Evolutionary conservation across 345 rosid genomes (phyloP), one percentile per base, ranked within the genome.

Genomic region (Pelargonium nanum): DNA sequence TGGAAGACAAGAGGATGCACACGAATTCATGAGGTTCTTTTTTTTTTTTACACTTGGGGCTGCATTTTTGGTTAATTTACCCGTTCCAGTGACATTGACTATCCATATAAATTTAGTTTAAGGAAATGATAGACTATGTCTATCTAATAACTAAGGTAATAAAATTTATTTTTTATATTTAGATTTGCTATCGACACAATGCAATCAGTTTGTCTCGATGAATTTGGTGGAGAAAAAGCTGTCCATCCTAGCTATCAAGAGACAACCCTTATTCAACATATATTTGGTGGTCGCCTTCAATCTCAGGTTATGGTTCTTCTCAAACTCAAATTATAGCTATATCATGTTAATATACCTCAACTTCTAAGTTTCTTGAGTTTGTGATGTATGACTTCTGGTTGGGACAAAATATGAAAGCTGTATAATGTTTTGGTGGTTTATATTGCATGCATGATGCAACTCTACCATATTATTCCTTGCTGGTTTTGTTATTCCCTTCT

Each of bases 1-100:
- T 76, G 99, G 99, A 74, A 85, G 87, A 80, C 97, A 93, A 66
- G 99, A 93, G 79, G 99, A 93, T 85, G 97, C 99, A 60, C 99
- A 93, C 66, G 99, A 93, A 68, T 84, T 89, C 72, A 89, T 93
- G 97, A 93, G 99, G 99, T 89, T 65, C 30, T 20, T 3, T 40
- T 21, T 55, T 24, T 15, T 4, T 64, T 15, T 30, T 26, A n/a
- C n/a, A n/a, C n/a, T 54, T 52, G 54, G 23, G n/a, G 23, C 12
- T 19, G n/a, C n/a, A 48, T 40, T 34, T 56, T 9, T 57, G 19
- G 40, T 48, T 19, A 23, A 48, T 17, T 40, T 40, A 40, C 48
- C 15, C 48, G 15, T 40, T 40, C 15, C 15, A 6, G 48, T 40
- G 48, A 40, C 9, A 17, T 40, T 40, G 48, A 40, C 48, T 40